Base-by-base conservation (phyloP, 2,329 filamentous ascomycete species). In the Elsinoe perseae region DNA sequence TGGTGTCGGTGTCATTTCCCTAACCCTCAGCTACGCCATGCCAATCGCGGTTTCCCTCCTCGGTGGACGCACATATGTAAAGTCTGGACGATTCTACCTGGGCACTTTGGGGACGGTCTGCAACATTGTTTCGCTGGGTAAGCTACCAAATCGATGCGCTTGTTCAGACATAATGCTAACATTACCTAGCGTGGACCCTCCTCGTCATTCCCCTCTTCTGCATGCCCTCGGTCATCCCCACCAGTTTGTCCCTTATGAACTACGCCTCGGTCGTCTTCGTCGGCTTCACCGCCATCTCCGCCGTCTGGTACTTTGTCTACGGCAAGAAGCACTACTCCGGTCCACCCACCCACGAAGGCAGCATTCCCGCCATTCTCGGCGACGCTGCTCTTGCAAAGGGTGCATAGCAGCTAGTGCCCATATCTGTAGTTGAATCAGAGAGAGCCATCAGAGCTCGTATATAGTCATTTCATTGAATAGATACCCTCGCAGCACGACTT, bases 231-330 rank as follows among this genome's bases (percentile, higher is more conserved):
- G 70, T 70, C 42, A 72, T 86, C n/a, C 82, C 82, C 4, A 82
- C 86, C 36, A 78, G 76, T 0, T 69, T 77, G 4, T 66, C 71
- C 16, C 77, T 74, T 36, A 84, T 88, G 75, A 89, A 89, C 75
- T 89, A 87, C 69, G 85, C 85, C 1, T 82, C 82, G 12, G 85
- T 83, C 30, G 85, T 89, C n/a, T 87, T 89, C 62, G 79, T 85
- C 23, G 83, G 76, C 4, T 84, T 86, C 60, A 77, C 80, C 56
- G 50, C 74, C 36, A 77, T 88, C 57, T 80, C 85, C 1, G 77
- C 75, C 8, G 68, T 72, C 6, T 89, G 85, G 84, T 89, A 89
- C 72, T 73, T 81, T 62, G 75, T 77, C 53, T 87, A 84, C 83
- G 85, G 85, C 30, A 79, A 80, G 70, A 80, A 82, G 71, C 81